Conservation (phyloP, 148 eudicot genomes). For the Vaccinium vitisidaea region DNA sequence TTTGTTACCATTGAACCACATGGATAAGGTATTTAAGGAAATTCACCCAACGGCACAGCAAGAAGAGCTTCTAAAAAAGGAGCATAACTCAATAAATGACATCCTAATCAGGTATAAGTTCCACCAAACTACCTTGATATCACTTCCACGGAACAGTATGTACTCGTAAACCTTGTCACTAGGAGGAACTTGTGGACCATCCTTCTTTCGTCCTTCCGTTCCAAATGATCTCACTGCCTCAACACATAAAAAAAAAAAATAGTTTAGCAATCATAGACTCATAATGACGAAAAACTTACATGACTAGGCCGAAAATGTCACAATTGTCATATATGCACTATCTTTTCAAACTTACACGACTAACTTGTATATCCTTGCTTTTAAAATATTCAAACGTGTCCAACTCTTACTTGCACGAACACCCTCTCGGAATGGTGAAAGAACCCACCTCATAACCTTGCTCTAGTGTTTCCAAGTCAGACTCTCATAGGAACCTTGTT, state of each 20-base stretch:
- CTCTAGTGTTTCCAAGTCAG: not conserved
- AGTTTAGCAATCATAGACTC: not conserved
- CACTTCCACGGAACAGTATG: constrained; percentile 82
- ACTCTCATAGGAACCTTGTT: not conserved
- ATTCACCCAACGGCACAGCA: not conserved
- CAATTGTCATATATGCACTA: not conserved
- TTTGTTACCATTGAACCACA: not conserved
- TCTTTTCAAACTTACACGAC: not conserved
- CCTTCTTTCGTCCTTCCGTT: constrained; percentile 87
- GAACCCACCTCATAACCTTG: not conserved
- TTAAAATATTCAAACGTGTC: not conserved
- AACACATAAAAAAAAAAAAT: not conserved
- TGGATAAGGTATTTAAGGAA: not conserved
- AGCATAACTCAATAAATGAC: not conserved
- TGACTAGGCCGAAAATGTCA: not conserved
- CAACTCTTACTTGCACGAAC: not conserved
- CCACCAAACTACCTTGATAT: constrained; percentile 65
- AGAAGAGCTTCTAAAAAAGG: not conserved
- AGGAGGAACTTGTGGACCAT: constrained; percentile 78
- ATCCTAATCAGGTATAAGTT: not conserved
- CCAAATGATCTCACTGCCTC: constrained; percentile 83
- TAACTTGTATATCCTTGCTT: not conserved
- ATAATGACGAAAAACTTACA: not conserved
- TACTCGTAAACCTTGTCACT: constrained; percentile 81
- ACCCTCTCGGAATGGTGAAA: not conserved